Evolutionary conservation across 2,329 filamentous ascomycete species (phyloP), one percentile per base, ranked within the genome.

Genomic region (Diaporthe ilicicola): DNA sequence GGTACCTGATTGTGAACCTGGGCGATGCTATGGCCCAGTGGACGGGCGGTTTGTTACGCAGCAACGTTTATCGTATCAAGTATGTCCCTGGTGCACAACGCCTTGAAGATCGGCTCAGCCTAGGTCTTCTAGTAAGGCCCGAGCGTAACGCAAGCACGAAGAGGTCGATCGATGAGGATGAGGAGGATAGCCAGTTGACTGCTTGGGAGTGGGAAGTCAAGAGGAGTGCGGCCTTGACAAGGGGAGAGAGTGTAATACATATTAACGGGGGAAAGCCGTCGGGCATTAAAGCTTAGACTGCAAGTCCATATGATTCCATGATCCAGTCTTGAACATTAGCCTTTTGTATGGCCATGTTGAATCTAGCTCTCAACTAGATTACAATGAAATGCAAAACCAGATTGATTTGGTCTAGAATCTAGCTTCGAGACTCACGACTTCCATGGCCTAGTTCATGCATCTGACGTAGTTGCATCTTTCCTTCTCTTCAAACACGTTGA

Each of bases 21-120:
- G 67, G 67, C 22, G 67, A 62, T 22, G 55, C 55, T 24, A 75
- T 76, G 73, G 74, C 76, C 1, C 72, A 76, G 68, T 76, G 75
- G 74, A 76, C 74, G 0, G 72, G 74, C 22, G 76, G 76, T 1
- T 12, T 74, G 17, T 48, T 77, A 8, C 75, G 76, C 17, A 77
- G 76, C 65, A 78, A 78, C 56, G 70, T 76, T 5, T 73, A 77
- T 54, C 77, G 76, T 19, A 71, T 76, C 53, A 66, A 51, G n/a
- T 70, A 73, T 68, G 53, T 46, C 2, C 67, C 67, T 2, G 67
- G 56, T 37, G 56, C 37, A 4, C 67, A 70, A 6, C 34, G 55
- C 5, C 55, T 65, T 42, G 24, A 19, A 15, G 56, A 70, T 37
- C 46, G 67, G 24, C 32, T 27, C 56, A 70, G 67, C 1, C 67